These are phyloP conservation scores for Ensete ventricosum DNA, from an alignment of 176 grass and related monocot species.

Conservation along the genomic window DNA sequence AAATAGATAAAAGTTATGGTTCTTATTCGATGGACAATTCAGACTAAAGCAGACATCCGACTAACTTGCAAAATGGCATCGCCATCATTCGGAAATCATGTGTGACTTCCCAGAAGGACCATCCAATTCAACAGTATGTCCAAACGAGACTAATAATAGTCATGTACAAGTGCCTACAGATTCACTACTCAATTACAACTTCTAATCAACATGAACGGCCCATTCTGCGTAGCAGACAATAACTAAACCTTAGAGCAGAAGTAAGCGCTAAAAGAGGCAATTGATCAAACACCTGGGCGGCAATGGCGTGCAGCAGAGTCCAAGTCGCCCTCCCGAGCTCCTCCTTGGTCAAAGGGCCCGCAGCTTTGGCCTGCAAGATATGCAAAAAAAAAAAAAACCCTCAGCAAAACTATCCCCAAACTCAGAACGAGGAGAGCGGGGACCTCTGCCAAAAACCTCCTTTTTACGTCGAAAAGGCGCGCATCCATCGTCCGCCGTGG, in stretches of 20 bases:
- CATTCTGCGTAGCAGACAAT: neutral
- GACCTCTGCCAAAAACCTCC: neutral
- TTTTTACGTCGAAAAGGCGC: neutral
- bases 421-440: neutral
- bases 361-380: slow-evolving; percentile 48
- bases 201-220: neutral
- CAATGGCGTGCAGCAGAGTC: slow-evolving; percentile 85
- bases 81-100: neutral
- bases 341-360: slow-evolving; percentile 63
- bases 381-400: neutral
- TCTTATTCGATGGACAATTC: neutral
- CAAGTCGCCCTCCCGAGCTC: slow-evolving; percentile 79
- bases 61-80: neutral
- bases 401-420: neutral
- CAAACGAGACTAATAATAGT: neutral
- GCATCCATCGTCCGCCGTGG: neutral
- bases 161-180: neutral
- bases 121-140: neutral
- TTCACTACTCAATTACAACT: neutral
- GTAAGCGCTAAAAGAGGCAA: slow-evolving; percentile 25
- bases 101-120: neutral
- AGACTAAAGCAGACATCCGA: neutral
- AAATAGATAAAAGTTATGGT: neutral
- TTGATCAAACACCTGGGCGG: slow-evolving; percentile 65
- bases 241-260: slow-evolving; percentile 4